phyloP scores from a whole-genome alignment of 1,284 basidiomycete genomes.

The Moesziomyces globuligerus region DNA sequence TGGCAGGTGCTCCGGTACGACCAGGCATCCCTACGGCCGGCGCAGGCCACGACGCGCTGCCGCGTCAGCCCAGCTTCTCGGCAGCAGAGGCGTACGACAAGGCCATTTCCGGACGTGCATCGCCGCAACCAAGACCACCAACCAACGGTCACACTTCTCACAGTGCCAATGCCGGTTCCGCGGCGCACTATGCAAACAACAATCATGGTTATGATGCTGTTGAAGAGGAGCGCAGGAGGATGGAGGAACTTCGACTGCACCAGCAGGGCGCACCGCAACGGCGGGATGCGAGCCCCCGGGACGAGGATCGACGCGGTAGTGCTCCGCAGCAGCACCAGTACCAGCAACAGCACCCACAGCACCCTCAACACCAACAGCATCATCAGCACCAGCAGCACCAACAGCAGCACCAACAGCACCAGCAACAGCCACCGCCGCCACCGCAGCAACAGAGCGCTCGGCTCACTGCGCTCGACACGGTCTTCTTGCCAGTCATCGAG shows the following conservation, averaged over 20 bases:
- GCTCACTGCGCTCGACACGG: slow-evolving; percentile 53
- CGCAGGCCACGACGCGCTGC: slow-evolving; percentile 6
- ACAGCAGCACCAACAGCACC: slow-evolving; percentile 17
- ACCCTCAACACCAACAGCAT: slow-evolving; percentile 11
- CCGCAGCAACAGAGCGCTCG: slow-evolving; percentile 30
- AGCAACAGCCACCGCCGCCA: slow-evolving; percentile 14
- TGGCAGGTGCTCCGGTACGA: slow-evolving; percentile 31
- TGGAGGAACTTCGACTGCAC: slow-evolving; percentile 43
- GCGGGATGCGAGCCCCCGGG: slow-evolving; percentile 3
- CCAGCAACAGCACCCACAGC: slow-evolving; percentile 12
- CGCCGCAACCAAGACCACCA: slow-evolving; percentile 4
- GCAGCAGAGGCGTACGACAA: slow-evolving; percentile 48
- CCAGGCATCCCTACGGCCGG: slow-evolving; percentile 34
- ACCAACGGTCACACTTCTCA: slow-evolving; percentile 22
- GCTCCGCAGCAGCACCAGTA: slow-evolving; percentile 1
- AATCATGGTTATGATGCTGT: slow-evolving; percentile 20
- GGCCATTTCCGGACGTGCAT: slow-evolving; percentile 28
- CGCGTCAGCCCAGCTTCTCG: slow-evolving; percentile 24
- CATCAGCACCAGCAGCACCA: slow-evolving; percentile 5
- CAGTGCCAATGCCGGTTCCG: slow-evolving; percentile 4
- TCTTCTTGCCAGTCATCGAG: slow-evolving; percentile 61
- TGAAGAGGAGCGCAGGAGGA: slow-evolving; percentile 45
- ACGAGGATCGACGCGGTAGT: slow-evolving; percentile 5
- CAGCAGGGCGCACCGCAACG: slow-evolving; percentile 2
- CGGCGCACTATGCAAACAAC: slow-evolving; percentile 28